These are phyloP conservation scores for Jimgerdemannia flammicorona DNA, from an alignment of 192 early-diverging fungal genomes.

Conservation along the genomic window DNA sequence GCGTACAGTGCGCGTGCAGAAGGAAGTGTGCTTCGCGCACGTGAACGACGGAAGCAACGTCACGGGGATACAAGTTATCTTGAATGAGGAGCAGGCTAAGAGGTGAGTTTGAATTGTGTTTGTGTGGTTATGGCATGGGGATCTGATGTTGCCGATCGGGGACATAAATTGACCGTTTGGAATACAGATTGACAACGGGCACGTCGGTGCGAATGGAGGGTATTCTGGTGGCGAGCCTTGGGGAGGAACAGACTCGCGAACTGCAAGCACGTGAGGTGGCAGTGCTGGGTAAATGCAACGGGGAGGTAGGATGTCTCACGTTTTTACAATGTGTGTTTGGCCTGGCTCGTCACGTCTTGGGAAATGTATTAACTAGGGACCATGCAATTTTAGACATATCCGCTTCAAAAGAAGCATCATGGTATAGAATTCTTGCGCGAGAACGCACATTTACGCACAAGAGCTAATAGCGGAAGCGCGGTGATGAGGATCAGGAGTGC, in stretches of 20 bases:
- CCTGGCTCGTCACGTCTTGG: not conserved
- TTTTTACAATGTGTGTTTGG: not conserved
- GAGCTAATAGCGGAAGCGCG: slow-evolving; percentile 71
- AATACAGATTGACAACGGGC: slow-evolving; percentile 63
- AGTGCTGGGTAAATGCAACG: slow-evolving; percentile 56
- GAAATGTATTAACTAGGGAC: not conserved
- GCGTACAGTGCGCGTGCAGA: slow-evolving; percentile 77
- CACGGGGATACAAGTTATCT: slow-evolving; percentile 68
- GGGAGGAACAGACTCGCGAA: slow-evolving; percentile 70
- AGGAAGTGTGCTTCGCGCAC: slow-evolving; percentile 71
- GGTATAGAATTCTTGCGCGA: slow-evolving; percentile 75
- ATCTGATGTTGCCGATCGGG: too few species aligned
- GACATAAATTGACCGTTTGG: not conserved
- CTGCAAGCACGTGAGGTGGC: slow-evolving; percentile 52
- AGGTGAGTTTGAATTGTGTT: slow-evolving; percentile 41
- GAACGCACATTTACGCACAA: slow-evolving; percentile 68
- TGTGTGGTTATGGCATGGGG: slow-evolving; percentile 22
- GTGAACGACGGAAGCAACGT: slow-evolving; percentile 74
- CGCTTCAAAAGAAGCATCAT: slow-evolving; percentile 83
- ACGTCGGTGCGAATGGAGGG: slow-evolving; percentile 71
- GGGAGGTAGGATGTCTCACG: slow-evolving; percentile 37
- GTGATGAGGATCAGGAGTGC: slow-evolving; percentile 68
- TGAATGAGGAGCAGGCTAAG: slow-evolving; percentile 46
- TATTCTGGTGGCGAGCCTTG: slow-evolving; percentile 57
- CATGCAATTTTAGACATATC: slow-evolving; percentile 55